phyloP scores from a whole-genome alignment of 345 rosid genomes.

The Eucalyptus albens region DNA sequence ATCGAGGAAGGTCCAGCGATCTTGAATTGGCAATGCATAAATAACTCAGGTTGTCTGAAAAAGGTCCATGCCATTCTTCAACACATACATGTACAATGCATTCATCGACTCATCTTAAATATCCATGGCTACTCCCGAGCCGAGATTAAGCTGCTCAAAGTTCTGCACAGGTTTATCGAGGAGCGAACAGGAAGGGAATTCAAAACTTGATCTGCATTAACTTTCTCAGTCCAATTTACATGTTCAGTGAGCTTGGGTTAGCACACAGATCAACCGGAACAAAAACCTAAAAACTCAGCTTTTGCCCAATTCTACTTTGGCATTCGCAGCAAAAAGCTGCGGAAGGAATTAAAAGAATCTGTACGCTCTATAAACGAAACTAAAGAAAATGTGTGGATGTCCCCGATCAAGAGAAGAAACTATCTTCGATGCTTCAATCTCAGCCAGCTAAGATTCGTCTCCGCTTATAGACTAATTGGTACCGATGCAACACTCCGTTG shows the following conservation, averaged over 20 bases:
- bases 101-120: neutral
- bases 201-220: neutral
- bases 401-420: neutral
- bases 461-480: slow-evolving; percentile 2
- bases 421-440: neutral
- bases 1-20: neutral
- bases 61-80: neutral
- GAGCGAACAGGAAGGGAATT: neutral
- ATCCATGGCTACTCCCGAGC: neutral
- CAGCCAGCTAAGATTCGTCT: slow-evolving; percentile 1
- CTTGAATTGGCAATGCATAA: neutral
- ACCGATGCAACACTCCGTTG: neutral
- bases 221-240: neutral
- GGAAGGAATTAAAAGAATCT: neutral
- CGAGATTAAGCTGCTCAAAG: neutral
- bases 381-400: neutral
- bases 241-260: neutral
- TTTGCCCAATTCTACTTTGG: neutral
- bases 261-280: neutral
- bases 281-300: neutral
- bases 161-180: neutral
- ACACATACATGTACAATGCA: neutral
- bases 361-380: neutral
- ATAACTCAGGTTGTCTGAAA: neutral
- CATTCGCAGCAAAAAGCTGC: neutral